Evolutionary conservation across 768 basidiomycete species (phyloP), one percentile per base, ranked within the genome.

Genomic region (Amanita muscaria): DNA sequence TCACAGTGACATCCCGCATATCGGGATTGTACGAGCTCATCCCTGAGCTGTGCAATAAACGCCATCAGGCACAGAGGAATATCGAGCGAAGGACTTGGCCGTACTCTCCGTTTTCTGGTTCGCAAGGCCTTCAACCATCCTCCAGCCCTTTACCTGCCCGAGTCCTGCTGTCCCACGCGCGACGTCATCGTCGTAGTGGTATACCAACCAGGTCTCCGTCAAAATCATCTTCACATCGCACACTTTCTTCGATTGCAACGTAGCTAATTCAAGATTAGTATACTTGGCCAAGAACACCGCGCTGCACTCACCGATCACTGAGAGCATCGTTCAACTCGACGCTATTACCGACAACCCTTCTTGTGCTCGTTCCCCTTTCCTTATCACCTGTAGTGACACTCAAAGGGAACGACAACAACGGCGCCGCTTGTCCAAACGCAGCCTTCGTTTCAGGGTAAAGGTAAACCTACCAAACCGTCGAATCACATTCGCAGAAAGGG

Each of bases 171-270:
- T 74, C 1, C 59, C 51, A 22, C 66, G 70, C 27, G 56, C 63
- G 33, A 64, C 61, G 16, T 76, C 72, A 10, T 69, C 73, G 41
- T 88, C 83, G 57, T 80, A 90, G 46, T 83, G 72, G 63, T 91
- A 94, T 6, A 91, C 83, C 34, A 98, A 59, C 92, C 93, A 96
- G 59, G 97, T 96, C 64, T 97, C 93, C 18, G 74, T 71, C 43
- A 98, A 65, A 2, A 68, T 63, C 15, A 79, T 77, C 52, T 83
- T 76, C 14, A 94, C 65, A 51, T 83, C 75, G 59, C 88, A 88
- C 5, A 55, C 64, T 57, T 64, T 42, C 4, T 7, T n/a, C 14
- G 18, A 15, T 49, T 15, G 77, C 78, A 30, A 76, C 66, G 48
- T 76, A 53, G 29, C 59, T 62, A n/a, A n/a, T 42, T 15, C n/a